phyloP scores from a whole-genome alignment of 129 eudicot genomes.

The Tagetes patula region DNA sequence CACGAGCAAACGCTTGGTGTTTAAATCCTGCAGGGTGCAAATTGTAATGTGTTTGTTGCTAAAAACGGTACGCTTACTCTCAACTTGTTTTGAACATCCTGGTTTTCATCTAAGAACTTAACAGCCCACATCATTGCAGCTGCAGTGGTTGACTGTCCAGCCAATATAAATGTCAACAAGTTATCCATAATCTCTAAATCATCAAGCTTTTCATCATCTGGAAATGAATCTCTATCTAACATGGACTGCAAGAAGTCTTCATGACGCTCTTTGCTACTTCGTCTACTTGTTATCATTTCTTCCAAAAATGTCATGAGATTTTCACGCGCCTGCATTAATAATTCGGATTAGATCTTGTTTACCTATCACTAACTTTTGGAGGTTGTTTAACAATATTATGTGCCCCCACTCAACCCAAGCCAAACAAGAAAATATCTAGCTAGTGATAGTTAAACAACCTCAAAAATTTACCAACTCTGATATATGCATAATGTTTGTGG shows the following conservation, averaged over 20 bases:
- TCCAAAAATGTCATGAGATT: conserved; percentile 44
- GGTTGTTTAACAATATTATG: too few species aligned
- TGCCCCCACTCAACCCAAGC: neutral
- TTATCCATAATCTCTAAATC: conserved; percentile 64
- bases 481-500: too few species aligned
- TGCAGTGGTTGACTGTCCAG: conserved; percentile 64
- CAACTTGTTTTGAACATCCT: conserved; percentile 43
- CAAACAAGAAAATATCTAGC: neutral
- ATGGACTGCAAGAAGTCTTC: conserved; percentile 61
- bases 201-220: conserved; percentile 47
- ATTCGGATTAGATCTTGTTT: neutral
- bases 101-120: conserved; percentile 57
- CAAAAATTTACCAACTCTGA: too few species aligned
- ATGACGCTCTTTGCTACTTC: conserved; percentile 34
- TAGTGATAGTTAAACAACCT: too few species aligned
- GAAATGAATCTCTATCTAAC: conserved; percentile 50
- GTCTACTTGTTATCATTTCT: conserved; percentile 36
- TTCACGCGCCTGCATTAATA: conserved; percentile 45
- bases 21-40: too few species aligned
- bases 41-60: too few species aligned
- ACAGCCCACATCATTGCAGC: conserved; percentile 75
- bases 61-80: conserved; percentile 33
- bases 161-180: conserved; percentile 46
- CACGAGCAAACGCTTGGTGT: too few species aligned
- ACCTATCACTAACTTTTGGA: too few species aligned